Base-by-base conservation (phyloP, 345 rosid genomes). In the Moringa oleifera region DNA sequence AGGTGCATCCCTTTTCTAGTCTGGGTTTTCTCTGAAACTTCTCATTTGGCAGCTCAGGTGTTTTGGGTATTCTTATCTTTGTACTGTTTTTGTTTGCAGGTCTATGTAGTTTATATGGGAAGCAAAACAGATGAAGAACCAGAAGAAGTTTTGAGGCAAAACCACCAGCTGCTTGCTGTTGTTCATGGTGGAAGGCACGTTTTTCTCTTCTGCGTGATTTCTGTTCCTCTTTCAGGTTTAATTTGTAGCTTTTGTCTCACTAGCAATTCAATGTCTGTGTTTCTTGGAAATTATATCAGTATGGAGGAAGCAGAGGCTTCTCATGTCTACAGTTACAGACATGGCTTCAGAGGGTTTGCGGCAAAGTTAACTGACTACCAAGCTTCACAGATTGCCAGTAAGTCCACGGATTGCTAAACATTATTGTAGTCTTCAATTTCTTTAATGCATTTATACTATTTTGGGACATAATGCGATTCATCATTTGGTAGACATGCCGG, bases 401-500 rank as follows among this genome's bases (percentile, higher is more conserved):
- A 23, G 28, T 21, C 28, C 6, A n/a, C n/a, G 23, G 21, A n/a
- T 51, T 51, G 7, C 11, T 2, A 51, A 20, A n/a, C n/a, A n/a
- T n/a, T n/a, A n/a, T n/a, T n/a, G n/a, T n/a, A n/a, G n/a, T n/a
- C n/a, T n/a, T n/a, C n/a, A n/a, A n/a, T n/a, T n/a, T n/a, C n/a
- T n/a, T n/a, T 33, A 11, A 33, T 33, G 5, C 37, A 5, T 33
- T 33, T 33, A n/a, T n/a, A n/a, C 37, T 33, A 11, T 33, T 33
- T 33, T 33, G 37, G 11, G 37, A 33, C 11, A 33, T 4, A 41
- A 41, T 11, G 1, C 47, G 12, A 41, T 16, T 5, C 1, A 41
- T 41, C 17, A 41, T 15, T 41, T 19, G 64, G 53, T 79, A 81
- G 85, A 61, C 64, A 71, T 78, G 82, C 77, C 85, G 0, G 85